Conservation (phyloP, 2,329 filamentous ascomycete genomes). For the Stachybotrys chartarum region DNA sequence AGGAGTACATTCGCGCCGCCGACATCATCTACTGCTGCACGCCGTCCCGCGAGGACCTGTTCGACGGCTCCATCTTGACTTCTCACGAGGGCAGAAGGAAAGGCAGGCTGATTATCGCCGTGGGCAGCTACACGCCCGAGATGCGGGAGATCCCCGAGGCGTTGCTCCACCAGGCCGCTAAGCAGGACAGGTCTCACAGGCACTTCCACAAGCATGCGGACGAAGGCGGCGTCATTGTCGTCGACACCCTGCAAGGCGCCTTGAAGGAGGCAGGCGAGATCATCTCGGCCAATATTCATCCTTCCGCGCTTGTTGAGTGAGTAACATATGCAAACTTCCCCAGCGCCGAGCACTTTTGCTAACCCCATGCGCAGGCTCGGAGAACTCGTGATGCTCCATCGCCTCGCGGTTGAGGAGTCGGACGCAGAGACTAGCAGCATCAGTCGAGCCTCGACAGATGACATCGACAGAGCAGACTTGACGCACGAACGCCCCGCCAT, state of each 20-base stretch:
- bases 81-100: conserved; percentile 62
- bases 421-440: conserved; percentile 19
- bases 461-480: conserved; percentile 21
- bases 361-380: conserved; percentile 48
- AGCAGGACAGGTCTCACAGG: conserved; percentile 35
- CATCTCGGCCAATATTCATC: conserved; percentile 65
- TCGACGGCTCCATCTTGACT: conserved; percentile 66
- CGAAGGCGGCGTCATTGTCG: conserved; percentile 60
- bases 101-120: conserved; percentile 63
- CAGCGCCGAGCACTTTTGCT: conserved; percentile 7
- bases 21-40: conserved; percentile 89
- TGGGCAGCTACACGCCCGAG: conserved; percentile 60
- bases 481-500: conserved; percentile 29
- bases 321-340: conserved; percentile 15
- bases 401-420: conserved; percentile 32
- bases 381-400: conserved; percentile 62
- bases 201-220: conserved; percentile 62
- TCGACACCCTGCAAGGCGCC: conserved; percentile 72
- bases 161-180: conserved; percentile 57
- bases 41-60: conserved; percentile 66
- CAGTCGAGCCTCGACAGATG: conserved; percentile 20
- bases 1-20: conserved; percentile 61
- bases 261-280: conserved; percentile 82
- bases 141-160: conserved; percentile 83
- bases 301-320: conserved; percentile 73